Evolutionary conservation across 1,284 basidiomycete species (phyloP).

Genomic region (Schizophyllum amplum): DNA sequence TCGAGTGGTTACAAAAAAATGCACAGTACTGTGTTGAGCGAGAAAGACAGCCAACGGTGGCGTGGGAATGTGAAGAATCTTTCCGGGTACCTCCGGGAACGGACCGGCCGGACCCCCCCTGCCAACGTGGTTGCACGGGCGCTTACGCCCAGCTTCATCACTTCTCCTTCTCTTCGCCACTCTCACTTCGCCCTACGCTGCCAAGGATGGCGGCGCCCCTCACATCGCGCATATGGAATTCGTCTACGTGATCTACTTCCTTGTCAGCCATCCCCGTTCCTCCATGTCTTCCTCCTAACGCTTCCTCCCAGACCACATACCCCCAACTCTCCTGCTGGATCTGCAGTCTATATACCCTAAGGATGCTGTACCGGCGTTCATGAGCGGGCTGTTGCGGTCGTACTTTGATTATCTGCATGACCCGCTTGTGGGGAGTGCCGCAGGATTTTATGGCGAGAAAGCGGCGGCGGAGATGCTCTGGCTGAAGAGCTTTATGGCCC

Average conservation of each 20-base stretch:
- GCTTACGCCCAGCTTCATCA: too few species aligned
- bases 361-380: conserved; percentile 34
- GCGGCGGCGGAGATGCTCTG: conserved; percentile 31
- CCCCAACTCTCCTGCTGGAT: conserved; percentile 58
- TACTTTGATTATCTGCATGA: conserved; percentile 52
- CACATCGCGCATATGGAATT: conserved; percentile 51
- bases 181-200: neutral
- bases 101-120: too few species aligned
- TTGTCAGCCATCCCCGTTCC: conserved; percentile 28
- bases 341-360: conserved; percentile 61
- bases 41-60: too few species aligned
- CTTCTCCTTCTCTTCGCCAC: neutral
- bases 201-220: conserved; percentile 22
- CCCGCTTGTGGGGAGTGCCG: conserved; percentile 50
- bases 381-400: conserved; percentile 33
- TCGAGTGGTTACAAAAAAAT: too few species aligned
- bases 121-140: too few species aligned
- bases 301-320: conserved; percentile 46
- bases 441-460: conserved; percentile 33
- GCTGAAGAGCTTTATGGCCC: conserved; percentile 57
- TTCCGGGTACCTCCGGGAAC: too few species aligned
- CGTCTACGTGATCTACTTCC: conserved; percentile 56
- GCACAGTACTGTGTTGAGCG: too few species aligned
- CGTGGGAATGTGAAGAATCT: too few species aligned
- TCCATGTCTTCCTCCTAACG: neutral